These are phyloP conservation scores for Arthonia radiata DNA, from an alignment of 495 filamentous ascomycete genomes.

Conservation along the genomic window DNA sequence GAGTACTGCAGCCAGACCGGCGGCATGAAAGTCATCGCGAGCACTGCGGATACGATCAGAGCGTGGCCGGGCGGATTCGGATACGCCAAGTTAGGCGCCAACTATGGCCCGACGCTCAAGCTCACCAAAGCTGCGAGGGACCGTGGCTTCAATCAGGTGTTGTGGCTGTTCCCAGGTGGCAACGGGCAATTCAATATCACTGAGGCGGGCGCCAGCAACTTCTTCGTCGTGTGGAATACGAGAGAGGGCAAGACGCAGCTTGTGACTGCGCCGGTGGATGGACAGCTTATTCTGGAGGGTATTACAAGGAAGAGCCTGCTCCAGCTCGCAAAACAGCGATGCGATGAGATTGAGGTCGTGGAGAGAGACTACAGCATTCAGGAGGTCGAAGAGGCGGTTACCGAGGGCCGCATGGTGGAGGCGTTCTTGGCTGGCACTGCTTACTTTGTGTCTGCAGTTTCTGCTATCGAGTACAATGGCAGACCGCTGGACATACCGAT, in stretches of 20 bases:
- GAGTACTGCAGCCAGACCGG: conserved; percentile 8
- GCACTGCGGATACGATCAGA: conserved; percentile 19
- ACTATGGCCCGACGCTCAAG: conserved; percentile 64
- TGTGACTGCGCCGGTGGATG: conserved; percentile 58
- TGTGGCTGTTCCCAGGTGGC: conserved; percentile 94
- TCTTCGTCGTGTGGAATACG: conserved; percentile 65
- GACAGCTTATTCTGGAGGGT: conserved; percentile 62
- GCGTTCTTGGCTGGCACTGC: conserved; percentile 75
- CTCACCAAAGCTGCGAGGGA: conserved; percentile 46
- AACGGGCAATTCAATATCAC: conserved; percentile 47
- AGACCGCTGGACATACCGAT: conserved; percentile 41
- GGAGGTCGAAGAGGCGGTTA: conserved; percentile 46
- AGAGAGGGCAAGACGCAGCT: conserved; percentile 42
- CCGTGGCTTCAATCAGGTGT: conserved; percentile 58
- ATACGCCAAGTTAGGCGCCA: conserved; percentile 73
- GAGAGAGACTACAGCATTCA: conserved; percentile 53
- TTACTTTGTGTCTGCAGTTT: conserved; percentile 61
- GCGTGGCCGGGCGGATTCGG: conserved; percentile 89
- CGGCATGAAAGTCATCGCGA: neutral
- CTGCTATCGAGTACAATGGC: conserved; percentile 45
- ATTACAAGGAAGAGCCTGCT: conserved; percentile 58
- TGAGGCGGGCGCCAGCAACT: conserved; percentile 79
- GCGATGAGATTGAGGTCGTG: conserved; percentile 13
- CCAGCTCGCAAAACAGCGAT: conserved; percentile 38
- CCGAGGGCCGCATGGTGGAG: conserved; percentile 59